Evolutionary conservation across 306 rosid species (phyloP).

Genomic region (Hippophae gyantsensis): DNA sequence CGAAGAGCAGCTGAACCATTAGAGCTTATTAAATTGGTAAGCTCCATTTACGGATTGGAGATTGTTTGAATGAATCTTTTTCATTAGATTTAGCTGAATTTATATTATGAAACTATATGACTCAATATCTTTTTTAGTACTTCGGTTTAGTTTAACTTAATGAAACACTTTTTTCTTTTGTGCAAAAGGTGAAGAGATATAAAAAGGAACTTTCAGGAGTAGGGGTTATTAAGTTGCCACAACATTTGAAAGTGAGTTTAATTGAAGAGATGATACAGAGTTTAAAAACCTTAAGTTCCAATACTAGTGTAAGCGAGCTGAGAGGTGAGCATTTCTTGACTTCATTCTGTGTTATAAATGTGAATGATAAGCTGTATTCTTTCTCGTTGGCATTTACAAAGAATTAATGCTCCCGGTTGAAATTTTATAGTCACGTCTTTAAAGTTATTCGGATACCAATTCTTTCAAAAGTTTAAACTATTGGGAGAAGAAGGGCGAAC

Average conservation of each 20-base stretch:
- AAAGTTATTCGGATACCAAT: no score
- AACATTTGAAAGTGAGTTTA: constrained; percentile 57
- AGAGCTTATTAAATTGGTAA: constrained; percentile 71
- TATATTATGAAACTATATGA: background rate
- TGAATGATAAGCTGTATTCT: background rate
- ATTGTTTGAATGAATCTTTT: constrained; percentile 11
- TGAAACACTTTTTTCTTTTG: constrained; percentile 7
- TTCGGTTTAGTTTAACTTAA: background rate
- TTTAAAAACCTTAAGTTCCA: constrained; percentile 45
- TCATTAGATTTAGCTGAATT: background rate
- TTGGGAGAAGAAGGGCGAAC: no score
- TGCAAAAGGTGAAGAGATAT: constrained; percentile 53
- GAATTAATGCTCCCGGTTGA: background rate
- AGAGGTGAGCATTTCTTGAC: constrained; percentile 40
- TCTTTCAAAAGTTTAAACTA: no score
- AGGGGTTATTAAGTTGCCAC: constrained; percentile 43
- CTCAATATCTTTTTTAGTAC: background rate
- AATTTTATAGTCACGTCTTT: no score
- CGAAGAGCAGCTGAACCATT: constrained; percentile 58
- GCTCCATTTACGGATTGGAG: constrained; percentile 1
- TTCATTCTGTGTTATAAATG: constrained; percentile 6
- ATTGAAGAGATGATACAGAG: constrained; percentile 51
- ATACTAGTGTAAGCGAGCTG: constrained; percentile 37
- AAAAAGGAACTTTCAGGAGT: constrained; percentile 42
- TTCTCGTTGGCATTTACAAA: background rate